Percentiles rank a stretch among this genome's conserved stretches.
Evolutionary conservation across 768 basidiomycete genomes (phyloP).

Genomic region (Xerocomellus intermedius): DNA sequence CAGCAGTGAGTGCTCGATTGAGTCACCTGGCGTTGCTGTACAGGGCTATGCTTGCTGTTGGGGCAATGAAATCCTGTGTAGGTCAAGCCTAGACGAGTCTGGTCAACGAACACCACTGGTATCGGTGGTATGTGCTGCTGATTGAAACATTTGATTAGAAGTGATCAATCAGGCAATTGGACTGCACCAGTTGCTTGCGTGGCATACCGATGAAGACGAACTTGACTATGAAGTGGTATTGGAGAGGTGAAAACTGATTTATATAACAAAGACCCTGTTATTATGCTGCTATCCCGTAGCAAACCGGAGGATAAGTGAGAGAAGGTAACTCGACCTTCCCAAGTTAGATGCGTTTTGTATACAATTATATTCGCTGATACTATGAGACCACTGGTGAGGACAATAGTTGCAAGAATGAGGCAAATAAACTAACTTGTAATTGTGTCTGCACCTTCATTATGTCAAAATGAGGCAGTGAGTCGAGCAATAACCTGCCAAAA

Average conservation of each 20-base stretch:
- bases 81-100: neutral
- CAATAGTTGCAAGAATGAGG: neutral
- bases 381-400: neutral
- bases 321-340: neutral
- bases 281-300: neutral
- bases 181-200: neutral
- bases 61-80: conserved; percentile 11
- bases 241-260: neutral
- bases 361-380: conserved; percentile 6
- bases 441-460: neutral
- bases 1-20: neutral
- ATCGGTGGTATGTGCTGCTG: neutral
- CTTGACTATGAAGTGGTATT: neutral
- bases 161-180: neutral
- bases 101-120: neutral
- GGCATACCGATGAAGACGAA: neutral
- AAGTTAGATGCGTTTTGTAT: neutral
- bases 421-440: neutral
- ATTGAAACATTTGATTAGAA: neutral
- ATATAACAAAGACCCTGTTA: neutral
- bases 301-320: neutral
- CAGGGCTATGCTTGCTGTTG: conserved; percentile 19
- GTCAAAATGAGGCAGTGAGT: neutral
- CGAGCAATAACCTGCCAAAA: conserved; percentile 6
- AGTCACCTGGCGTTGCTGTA: conserved; percentile 16